These are phyloP conservation scores for Fusarium coffeatum DNA, from an alignment of 2,329 filamentous ascomycete species.

Conservation along the genomic window DNA sequence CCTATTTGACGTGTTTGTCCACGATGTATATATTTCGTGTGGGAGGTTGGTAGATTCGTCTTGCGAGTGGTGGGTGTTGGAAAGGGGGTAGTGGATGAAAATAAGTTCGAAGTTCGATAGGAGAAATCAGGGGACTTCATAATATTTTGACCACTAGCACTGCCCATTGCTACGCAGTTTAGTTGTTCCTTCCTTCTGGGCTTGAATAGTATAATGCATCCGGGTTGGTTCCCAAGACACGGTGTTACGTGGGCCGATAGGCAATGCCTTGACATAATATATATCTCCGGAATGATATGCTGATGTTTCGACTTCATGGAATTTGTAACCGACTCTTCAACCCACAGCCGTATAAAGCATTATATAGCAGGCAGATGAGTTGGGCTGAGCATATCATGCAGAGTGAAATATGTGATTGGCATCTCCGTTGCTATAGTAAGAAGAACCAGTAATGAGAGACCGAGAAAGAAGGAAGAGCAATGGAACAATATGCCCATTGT, in stretches of 20 bases:
- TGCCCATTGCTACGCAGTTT: fast-evolving
- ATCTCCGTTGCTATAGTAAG: neutral
- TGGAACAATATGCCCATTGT: fast-evolving
- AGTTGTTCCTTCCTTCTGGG: neutral
- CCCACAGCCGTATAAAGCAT: neutral
- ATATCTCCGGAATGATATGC: neutral
- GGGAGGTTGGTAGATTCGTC: neutral
- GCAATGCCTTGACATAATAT: neutral
- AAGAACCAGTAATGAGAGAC: neutral
- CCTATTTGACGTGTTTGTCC: neutral
- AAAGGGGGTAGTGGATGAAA: neutral
- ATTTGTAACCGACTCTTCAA: neutral
- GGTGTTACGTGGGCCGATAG: neutral
- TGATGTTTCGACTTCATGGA: neutral
- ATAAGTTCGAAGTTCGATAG: neutral
- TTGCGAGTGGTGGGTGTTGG: neutral
- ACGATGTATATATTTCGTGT: neutral
- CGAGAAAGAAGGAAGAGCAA: neutral
- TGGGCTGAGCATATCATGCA: neutral
- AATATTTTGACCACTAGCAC: fast-evolving
- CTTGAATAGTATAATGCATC: fast-evolving
- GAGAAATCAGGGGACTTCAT: neutral
- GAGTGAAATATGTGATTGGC: neutral
- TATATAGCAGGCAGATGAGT: neutral
- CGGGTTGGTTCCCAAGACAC: neutral